Base-by-base conservation (phyloP, 2,329 filamentous ascomycete species). In the Neofusicoccum sp. region DNA sequence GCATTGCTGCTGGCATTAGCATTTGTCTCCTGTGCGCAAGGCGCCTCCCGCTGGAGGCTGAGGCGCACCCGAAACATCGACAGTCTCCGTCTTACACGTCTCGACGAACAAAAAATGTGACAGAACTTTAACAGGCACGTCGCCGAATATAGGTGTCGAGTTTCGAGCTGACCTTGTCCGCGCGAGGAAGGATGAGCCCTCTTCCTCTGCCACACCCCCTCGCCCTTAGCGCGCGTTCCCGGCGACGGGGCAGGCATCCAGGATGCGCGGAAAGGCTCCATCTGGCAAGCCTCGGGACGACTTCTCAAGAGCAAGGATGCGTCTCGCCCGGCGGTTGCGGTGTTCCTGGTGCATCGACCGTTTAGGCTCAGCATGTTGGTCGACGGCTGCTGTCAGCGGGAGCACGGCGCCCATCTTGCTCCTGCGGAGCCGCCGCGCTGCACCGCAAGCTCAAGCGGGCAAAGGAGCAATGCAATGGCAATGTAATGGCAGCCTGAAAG, bases 171-270 rank as follows among this genome's bases (percentile, higher is more conserved):
- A n/a, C n/a, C n/a, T n/a, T n/a, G 51, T n/a, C 14, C 14, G 51
- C 33, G 16, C 20, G n/a, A 34, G 30, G 12, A 74, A 71, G 67
- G 69, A 75, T 74, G 72, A 70, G 63, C 63, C 68, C 47, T 66
- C 70, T n/a, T 67, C 68, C 53, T 71, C 68, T 64, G 65, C 68
- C 62, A 65, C 66, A 63, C 63, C 66, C 48, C 49, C 41, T 33
- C 26, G 38, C n/a, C 51, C 6, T 43, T 56, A 56, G 51, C 36
- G 38, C 36, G 49, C 49, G 36, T 34, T 14, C 49, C 14, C 24
- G 24, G 49, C 26, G 36, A 24, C 11, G 24, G 14, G 31, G 51
- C 51, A 56, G 51, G 51, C 51, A 43, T 56, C 51, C 38, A 24
- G 26, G 51, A 14, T 34, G 51, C 38, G 51, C 51, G 51, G 51